Conservation (phyloP, 1,139 yeast species). For the Pichiaceae sp. region DNA sequence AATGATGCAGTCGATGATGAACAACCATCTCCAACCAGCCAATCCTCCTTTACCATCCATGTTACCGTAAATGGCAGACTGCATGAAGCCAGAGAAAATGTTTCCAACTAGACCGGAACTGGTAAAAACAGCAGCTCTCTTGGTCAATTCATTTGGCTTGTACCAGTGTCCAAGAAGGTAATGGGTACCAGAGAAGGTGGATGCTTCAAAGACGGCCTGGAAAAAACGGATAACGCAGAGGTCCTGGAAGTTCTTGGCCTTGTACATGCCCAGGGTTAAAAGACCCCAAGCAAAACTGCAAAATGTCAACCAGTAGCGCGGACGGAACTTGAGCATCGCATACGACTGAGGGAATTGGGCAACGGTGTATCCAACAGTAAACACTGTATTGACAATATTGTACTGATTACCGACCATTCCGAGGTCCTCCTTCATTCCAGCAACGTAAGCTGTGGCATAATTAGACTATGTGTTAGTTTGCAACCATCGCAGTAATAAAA, state of each 20-base stretch:
- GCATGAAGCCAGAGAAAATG: conserved; percentile 53
- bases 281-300: conserved; percentile 50
- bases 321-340: conserved; percentile 40
- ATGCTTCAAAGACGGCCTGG: conserved; percentile 45
- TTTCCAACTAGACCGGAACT: conserved; percentile 54
- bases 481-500: background rate
- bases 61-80: conserved; percentile 35
- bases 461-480: conserved; percentile 17
- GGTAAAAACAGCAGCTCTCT: conserved; percentile 55
- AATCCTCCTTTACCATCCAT: conserved; percentile 30
- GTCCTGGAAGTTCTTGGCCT: conserved; percentile 24
- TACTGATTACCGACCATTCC: conserved; percentile 41
- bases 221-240: conserved; percentile 51
- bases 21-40: conserved; percentile 70
- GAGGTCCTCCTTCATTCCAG: conserved; percentile 51
- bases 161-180: conserved; percentile 57
- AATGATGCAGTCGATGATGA: conserved; percentile 56
- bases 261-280: conserved; percentile 41
- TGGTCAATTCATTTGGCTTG: conserved; percentile 45
- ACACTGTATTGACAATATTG: conserved; percentile 39
- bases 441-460: conserved; percentile 44
- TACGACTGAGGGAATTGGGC: conserved; percentile 12
- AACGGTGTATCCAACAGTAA: conserved; percentile 43
- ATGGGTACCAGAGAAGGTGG: conserved; percentile 39
- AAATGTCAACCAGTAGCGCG: conserved; percentile 43